A percentile compares a stretch with the other conserved stretches of the same genome.
phyloP scores from a whole-genome alignment of 225 moss, liverwort and hornwort genomes.

The Thuidium tamariscinum region DNA sequence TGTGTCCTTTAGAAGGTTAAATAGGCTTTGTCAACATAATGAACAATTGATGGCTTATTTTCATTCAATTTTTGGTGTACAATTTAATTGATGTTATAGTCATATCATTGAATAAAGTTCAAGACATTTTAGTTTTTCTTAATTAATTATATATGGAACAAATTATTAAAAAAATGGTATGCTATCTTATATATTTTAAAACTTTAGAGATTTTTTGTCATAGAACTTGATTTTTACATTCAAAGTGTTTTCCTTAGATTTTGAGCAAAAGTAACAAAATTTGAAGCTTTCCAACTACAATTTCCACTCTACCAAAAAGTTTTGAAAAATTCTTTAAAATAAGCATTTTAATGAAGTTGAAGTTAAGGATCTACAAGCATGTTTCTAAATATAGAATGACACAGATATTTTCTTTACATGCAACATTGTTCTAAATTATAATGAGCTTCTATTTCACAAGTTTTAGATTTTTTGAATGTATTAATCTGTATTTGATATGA shows the following conservation, averaged over 20 bases:
- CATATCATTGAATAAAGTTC: background rate
- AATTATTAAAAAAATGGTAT: background rate
- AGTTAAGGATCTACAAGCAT: background rate
- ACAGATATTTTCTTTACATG: too few species aligned
- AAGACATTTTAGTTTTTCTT: background rate
- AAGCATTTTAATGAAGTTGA: background rate
- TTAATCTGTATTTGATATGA: too few species aligned
- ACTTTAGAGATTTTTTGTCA: background rate
- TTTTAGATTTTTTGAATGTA: too few species aligned
- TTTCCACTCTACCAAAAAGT: too few species aligned
- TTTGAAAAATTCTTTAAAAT: too few species aligned
- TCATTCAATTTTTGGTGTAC: background rate
- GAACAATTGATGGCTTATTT: background rate
- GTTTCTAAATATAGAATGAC: too few species aligned
- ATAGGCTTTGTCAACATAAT: background rate
- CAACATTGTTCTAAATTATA: background rate
- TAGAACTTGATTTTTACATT: background rate
- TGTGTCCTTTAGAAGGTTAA: background rate
- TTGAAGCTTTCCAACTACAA: fast-evolving
- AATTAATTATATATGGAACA: background rate
- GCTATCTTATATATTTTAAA: background rate
- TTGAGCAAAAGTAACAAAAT: background rate
- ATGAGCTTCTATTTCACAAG: background rate
- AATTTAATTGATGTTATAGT: background rate
- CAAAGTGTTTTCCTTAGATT: background rate